These are phyloP conservation scores for Miscanthus sacchariflorus DNA, from an alignment of 202 grass and related monocot genomes.

Conservation along the genomic window DNA sequence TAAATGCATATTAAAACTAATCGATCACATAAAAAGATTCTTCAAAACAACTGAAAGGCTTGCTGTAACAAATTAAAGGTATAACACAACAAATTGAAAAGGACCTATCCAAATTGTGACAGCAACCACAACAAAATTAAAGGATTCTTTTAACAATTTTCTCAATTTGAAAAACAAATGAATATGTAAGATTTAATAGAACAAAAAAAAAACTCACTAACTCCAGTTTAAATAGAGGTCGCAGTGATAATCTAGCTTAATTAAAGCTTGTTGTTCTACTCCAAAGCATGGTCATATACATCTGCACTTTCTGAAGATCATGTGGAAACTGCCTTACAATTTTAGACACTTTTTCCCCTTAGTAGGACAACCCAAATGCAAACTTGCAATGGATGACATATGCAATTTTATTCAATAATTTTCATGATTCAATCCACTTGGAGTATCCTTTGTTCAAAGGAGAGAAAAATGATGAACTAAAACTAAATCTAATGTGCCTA, in stretches of 20 bases:
- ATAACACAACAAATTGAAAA: slow-evolving; percentile 5
- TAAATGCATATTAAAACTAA: not conserved
- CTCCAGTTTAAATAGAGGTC: too few relatives aligned
- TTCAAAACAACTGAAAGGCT: not conserved
- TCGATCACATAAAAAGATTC: not conserved
- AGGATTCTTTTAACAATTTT: not conserved
- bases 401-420: not conserved
- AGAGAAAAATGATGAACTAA: slow-evolving; percentile 10
- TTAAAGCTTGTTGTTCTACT: not conserved
- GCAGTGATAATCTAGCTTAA: too few relatives aligned
- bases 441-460: not conserved
- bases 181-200: too few relatives aligned
- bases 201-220: too few relatives aligned
- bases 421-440: not conserved
- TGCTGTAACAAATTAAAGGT: not conserved
- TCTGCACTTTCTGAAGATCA: not conserved
- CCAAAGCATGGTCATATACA: not conserved
- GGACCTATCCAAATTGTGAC: not conserved
- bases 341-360: not conserved
- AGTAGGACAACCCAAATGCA: not conserved
- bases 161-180: too few relatives aligned
- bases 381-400: not conserved
- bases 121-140: not conserved
- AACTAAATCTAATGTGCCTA: slow-evolving; percentile 27
- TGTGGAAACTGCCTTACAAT: not conserved